Percentiles rank a stretch among this genome's conserved stretches.
phyloP scores from a whole-genome alignment of 2,329 filamentous ascomycete genomes.

The Ophiocordyceps robertsii region DNA sequence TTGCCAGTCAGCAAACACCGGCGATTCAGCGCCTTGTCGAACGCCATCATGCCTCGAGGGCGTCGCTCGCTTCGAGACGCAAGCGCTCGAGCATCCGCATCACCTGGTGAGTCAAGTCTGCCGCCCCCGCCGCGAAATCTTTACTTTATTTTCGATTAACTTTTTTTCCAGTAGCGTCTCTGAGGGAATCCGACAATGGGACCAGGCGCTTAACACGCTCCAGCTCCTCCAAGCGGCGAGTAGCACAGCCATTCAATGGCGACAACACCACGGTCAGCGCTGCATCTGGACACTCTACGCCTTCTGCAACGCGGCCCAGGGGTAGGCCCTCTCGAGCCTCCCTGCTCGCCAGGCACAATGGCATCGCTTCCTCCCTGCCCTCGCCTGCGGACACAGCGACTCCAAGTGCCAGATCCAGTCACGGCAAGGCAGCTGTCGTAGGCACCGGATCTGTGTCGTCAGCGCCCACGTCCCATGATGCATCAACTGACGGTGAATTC shows the following conservation, averaged over 20 bases:
- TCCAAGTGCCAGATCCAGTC: conserved; percentile 5
- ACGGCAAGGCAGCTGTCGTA: conserved; percentile 5
- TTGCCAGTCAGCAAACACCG: no score
- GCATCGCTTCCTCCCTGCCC: conserved; percentile 2
- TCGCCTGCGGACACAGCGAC: conserved; percentile 1
- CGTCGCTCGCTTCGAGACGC: conserved; percentile 9
- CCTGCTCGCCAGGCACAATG: conserved; percentile 5
- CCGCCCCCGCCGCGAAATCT: no score
- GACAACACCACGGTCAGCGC: neutral
- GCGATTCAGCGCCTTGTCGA: conserved; percentile 3
- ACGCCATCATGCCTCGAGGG: conserved; percentile 17
- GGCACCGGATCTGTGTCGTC: conserved; percentile 19
- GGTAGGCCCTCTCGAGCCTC: conserved; percentile 11
- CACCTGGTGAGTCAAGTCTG: no score
- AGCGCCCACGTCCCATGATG: conserved; percentile 14
- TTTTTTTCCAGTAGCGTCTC: conserved; percentile 4
- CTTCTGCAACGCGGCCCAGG: conserved; percentile 7
- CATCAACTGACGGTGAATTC: conserved; percentile 17
- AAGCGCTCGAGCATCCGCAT: neutral
- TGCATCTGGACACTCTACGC: conserved; percentile 1
- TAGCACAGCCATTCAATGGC: neutral
- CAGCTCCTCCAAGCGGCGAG: conserved; percentile 8
- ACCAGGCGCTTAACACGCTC: conserved; percentile 13
- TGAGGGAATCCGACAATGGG: conserved; percentile 5
- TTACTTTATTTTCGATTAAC: no score